Percentiles rank a stretch among this genome's conserved stretches.
Conservation (phyloP, 140 eudicot genomes). For the Erigeron philadelphicus region DNA sequence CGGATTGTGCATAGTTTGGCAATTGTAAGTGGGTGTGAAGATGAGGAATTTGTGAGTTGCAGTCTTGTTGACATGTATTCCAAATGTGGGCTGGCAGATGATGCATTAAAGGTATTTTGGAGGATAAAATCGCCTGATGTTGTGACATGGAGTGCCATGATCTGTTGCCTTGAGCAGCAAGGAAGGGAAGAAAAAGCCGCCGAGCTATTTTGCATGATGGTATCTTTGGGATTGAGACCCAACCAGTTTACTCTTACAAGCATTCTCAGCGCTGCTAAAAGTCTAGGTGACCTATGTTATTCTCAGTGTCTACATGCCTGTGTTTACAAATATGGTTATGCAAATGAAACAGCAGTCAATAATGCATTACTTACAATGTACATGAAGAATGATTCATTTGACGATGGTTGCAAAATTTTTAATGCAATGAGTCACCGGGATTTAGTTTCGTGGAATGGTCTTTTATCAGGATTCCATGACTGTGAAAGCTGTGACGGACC, state of each 20-base stretch:
- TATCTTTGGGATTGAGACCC: constrained; percentile 44
- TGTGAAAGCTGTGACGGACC: constrained; percentile 40
- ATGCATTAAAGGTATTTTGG: constrained; percentile 50
- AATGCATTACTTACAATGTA: constrained; percentile 65
- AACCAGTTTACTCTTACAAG: constrained; percentile 56
- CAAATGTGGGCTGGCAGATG: constrained; percentile 49
- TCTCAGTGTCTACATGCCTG: constrained; percentile 54
- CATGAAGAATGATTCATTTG: constrained; percentile 32
- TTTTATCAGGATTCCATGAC: constrained; percentile 60
- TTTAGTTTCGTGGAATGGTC: constrained; percentile 63
- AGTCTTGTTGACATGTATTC: constrained; percentile 67
- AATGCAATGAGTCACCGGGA: constrained; percentile 38
- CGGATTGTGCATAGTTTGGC: constrained; percentile 45
- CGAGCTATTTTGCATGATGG: constrained; percentile 47
- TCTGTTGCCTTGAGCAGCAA: constrained; percentile 60
- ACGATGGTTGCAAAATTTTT: constrained; percentile 46
- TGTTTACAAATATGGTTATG: constrained; percentile 57
- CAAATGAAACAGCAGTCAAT: constrained; percentile 43
- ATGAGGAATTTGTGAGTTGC: constrained; percentile 49
- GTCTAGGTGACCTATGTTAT: constrained; percentile 27
- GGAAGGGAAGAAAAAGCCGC: constrained; percentile 48
- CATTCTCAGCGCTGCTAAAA: constrained; percentile 44
- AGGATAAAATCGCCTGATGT: constrained; percentile 42
- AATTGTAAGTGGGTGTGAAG: constrained; percentile 44
- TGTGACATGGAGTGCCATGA: constrained; percentile 68